Conservation (phyloP, 2,329 filamentous ascomycete genomes). For the Verticillium longisporum region DNA sequence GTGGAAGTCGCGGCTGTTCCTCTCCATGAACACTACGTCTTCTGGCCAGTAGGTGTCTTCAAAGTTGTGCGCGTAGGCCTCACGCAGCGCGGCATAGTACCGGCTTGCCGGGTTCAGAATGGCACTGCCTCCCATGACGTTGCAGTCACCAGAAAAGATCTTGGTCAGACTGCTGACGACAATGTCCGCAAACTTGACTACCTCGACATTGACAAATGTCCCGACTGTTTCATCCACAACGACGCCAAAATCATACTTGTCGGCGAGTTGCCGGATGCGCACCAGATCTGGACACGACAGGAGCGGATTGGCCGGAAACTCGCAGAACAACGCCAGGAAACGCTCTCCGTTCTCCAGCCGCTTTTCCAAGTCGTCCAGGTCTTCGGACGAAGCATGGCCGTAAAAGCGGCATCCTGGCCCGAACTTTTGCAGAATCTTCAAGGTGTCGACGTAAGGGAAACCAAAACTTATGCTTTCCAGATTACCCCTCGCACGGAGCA, state of each 20-base stretch:
- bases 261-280: conserved; percentile 73
- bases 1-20: conserved; percentile 90
- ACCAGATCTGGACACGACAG: conserved; percentile 76
- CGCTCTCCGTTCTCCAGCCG: conserved; percentile 66
- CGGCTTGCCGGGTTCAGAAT: conserved; percentile 59
- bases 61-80: conserved; percentile 56
- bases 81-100: conserved; percentile 65
- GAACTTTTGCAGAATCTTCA: conserved; percentile 93
- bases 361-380: conserved; percentile 76
- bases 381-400: conserved; percentile 67
- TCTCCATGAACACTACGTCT: conserved; percentile 89
- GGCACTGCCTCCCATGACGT: conserved; percentile 88
- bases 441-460: conserved; percentile 95
- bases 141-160: conserved; percentile 94
- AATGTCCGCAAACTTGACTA: conserved; percentile 81
- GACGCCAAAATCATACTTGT: conserved; percentile 80
- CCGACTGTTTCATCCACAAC: conserved; percentile 95
- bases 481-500: conserved; percentile 57
- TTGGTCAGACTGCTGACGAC: conserved; percentile 95
- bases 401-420: conserved; percentile 86
- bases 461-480: conserved; percentile 83
- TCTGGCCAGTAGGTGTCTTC: conserved; percentile 93
- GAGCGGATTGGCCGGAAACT: conserved; percentile 91
- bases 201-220: conserved; percentile 92
- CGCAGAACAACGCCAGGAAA: conserved; percentile 81